phyloP scores from a whole-genome alignment of 257 asterid genomes.

The Buddleja alternifolia region DNA sequence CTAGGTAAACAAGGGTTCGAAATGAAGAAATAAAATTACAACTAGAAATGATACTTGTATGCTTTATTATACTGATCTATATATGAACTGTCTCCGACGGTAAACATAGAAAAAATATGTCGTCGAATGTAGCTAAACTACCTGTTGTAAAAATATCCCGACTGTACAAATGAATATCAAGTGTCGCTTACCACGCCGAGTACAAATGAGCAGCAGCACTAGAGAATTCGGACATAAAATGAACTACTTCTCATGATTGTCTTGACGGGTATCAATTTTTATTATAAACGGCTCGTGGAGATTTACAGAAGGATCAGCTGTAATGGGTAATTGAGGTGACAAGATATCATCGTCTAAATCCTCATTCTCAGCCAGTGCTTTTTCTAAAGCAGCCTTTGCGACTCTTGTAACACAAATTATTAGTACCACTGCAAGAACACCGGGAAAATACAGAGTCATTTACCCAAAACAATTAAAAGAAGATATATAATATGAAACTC shows the following conservation, averaged over 20 bases:
- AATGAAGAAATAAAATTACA: too few relatives aligned
- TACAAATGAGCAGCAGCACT: conserved; percentile 21
- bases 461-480: too few relatives aligned
- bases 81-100: background rate
- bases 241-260: conserved; percentile 54
- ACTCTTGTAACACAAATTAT: conserved; percentile 71
- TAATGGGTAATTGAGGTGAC: conserved; percentile 49
- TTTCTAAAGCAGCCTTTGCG: conserved; percentile 77
- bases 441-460: conserved; percentile 6
- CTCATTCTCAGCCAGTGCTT: conserved; percentile 80
- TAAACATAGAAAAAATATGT: conserved; percentile 18
- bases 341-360: conserved; percentile 42
- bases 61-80: conserved; percentile 29
- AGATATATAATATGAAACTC: too few relatives aligned
- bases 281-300: conserved; percentile 78
- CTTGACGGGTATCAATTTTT: conserved; percentile 64
- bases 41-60: too few relatives aligned
- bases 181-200: conserved; percentile 34
- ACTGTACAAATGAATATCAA: conserved; percentile 63
- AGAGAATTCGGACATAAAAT: conserved; percentile 52
- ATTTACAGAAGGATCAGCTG: conserved; percentile 39
- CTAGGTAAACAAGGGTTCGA: too few relatives aligned
- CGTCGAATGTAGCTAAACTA: conserved; percentile 21
- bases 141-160: conserved; percentile 8
- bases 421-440: conserved; percentile 55